Conservation (phyloP, 1,284 basidiomycete genomes). For the Moesziomyces aphidis region DNA sequence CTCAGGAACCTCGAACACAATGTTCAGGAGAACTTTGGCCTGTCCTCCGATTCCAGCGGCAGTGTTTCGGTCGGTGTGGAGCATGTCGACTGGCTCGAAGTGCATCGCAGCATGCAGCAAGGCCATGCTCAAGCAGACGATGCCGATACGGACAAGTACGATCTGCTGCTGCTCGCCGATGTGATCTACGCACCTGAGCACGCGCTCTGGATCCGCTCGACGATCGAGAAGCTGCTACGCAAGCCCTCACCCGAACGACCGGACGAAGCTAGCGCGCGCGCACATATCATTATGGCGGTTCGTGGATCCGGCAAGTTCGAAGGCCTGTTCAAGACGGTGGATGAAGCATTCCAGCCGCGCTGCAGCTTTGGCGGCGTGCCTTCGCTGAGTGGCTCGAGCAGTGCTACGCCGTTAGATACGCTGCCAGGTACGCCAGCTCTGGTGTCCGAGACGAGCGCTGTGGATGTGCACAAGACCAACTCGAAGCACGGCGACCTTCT, state of each 20-base stretch:
- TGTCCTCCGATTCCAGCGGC: not conserved
- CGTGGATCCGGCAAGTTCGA: constrained; percentile 44
- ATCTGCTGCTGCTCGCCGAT: constrained; percentile 40
- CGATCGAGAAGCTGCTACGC: constrained; percentile 33
- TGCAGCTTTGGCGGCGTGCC: constrained; percentile 5
- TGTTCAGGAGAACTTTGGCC: constrained; percentile 25
- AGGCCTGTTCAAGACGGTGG: constrained; percentile 33
- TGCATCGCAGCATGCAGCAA: constrained; percentile 18
- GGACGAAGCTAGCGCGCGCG: constrained; percentile 8
- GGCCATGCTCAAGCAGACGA: not conserved
- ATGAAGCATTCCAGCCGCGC: constrained; percentile 31
- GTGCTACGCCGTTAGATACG: constrained; percentile 26
- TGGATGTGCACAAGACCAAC: constrained; percentile 1
- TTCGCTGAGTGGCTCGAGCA: constrained; percentile 23
- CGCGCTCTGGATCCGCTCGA: constrained; percentile 42
- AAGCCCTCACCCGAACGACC: constrained; percentile 4
- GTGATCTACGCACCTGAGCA: constrained; percentile 48
- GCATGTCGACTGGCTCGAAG: constrained; percentile 38
- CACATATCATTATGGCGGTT: constrained; percentile 47
- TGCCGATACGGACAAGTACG: constrained; percentile 9
- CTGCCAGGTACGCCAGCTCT: constrained; percentile 36
- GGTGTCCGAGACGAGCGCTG: not conserved
- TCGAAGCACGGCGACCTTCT: constrained; percentile 23
- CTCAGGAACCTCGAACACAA: constrained; percentile 37
- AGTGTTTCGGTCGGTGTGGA: constrained; percentile 28